phyloP scores from a whole-genome alignment of 805 yeast species.

The Cyberlindnera mrakii region DNA sequence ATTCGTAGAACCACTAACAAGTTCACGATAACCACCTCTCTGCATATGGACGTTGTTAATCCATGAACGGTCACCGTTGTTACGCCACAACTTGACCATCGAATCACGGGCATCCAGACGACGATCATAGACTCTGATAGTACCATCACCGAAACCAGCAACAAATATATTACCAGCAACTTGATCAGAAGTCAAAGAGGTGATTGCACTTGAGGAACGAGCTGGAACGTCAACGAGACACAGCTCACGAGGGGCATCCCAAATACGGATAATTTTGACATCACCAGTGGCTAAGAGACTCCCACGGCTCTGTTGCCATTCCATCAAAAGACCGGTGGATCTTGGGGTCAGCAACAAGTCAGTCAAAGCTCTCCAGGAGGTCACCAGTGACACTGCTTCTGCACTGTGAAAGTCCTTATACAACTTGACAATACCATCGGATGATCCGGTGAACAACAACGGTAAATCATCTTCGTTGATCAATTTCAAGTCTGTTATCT shows the following conservation, averaged over 20 bases:
- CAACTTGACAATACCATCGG: slow-evolving; percentile 89
- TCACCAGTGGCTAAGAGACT: slow-evolving; percentile 90
- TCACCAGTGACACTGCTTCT: slow-evolving; percentile 53
- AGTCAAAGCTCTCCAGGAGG: slow-evolving; percentile 91
- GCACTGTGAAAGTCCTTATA: slow-evolving; percentile 67
- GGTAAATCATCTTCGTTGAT: slow-evolving; percentile 92
- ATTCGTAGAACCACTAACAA: slow-evolving; percentile 76
- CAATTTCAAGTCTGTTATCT: slow-evolving; percentile 78
- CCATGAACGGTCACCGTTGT: slow-evolving; percentile 40
- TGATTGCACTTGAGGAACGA: slow-evolving; percentile 81
- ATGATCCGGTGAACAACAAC: slow-evolving; percentile 77
- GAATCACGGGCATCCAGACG: slow-evolving; percentile 80
- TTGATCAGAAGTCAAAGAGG: slow-evolving; percentile 89
- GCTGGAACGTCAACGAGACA: slow-evolving; percentile 87
- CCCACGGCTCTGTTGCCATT: slow-evolving; percentile 97
- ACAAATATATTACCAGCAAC: slow-evolving; percentile 87
- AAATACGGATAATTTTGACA: slow-evolving; percentile 80
- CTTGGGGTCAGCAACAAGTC: slow-evolving; percentile 77
- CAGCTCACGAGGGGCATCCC: slow-evolving; percentile 96
- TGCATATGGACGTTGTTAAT: slow-evolving; percentile 87
- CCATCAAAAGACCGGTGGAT: slow-evolving; percentile 78
- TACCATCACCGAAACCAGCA: slow-evolving; percentile 90
- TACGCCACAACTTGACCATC: slow-evolving; percentile 77
- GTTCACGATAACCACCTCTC: slow-evolving; percentile 90
- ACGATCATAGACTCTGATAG: slow-evolving; percentile 84